A percentile compares a stretch with the other conserved stretches of the same genome.
These are phyloP conservation scores for Pseudogymnoascus sp. DNA, from an alignment of 2,329 filamentous ascomycete species.

Conservation along the genomic window DNA sequence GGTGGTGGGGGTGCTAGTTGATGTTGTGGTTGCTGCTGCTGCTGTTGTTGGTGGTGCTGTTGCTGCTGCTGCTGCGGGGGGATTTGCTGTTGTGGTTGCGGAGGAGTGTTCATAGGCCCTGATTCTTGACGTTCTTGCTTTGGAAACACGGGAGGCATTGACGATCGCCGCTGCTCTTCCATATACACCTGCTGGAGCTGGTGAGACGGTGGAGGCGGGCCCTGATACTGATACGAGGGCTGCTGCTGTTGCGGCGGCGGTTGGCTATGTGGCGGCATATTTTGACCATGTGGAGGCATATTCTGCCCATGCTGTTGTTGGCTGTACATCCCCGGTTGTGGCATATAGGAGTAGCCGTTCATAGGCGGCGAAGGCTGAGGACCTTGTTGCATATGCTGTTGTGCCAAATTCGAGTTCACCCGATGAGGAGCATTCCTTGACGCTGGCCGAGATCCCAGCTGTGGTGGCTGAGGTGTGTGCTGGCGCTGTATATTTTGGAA, in stretches of 20 bases:
- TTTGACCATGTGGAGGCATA: constrained; percentile 20
- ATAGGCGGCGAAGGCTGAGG: constrained; percentile 54
- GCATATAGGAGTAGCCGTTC: constrained; percentile 75
- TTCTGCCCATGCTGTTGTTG: constrained; percentile 37
- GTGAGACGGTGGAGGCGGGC: constrained; percentile 34
- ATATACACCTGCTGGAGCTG: constrained; percentile 60
- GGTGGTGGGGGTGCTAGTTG: constrained; percentile 15
- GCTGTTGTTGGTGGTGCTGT: constrained; percentile 40
- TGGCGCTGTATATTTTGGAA: constrained; percentile 48
- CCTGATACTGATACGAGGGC: constrained; percentile 29
- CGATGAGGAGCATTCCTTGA: constrained; percentile 75
- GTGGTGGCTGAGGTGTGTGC: constrained; percentile 66
- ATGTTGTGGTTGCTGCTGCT: constrained; percentile 34
- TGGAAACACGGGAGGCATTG: constrained; percentile 62
- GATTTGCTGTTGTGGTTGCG: constrained; percentile 42
- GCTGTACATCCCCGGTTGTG: constrained; percentile 79
- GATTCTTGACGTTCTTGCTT: constrained; percentile 47
- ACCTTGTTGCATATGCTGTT: constrained; percentile 52
- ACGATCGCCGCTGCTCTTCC: constrained; percentile 67
- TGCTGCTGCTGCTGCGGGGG: constrained; percentile 51
- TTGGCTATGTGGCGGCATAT: constrained; percentile 33
- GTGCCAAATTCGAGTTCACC: constrained; percentile 63
- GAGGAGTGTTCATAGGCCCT: constrained; percentile 44
- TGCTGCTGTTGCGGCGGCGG: constrained; percentile 25
- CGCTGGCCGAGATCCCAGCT: constrained; percentile 61